phyloP scores from a whole-genome alignment of 257 asterid species.

The Solanum phureja region DNA sequence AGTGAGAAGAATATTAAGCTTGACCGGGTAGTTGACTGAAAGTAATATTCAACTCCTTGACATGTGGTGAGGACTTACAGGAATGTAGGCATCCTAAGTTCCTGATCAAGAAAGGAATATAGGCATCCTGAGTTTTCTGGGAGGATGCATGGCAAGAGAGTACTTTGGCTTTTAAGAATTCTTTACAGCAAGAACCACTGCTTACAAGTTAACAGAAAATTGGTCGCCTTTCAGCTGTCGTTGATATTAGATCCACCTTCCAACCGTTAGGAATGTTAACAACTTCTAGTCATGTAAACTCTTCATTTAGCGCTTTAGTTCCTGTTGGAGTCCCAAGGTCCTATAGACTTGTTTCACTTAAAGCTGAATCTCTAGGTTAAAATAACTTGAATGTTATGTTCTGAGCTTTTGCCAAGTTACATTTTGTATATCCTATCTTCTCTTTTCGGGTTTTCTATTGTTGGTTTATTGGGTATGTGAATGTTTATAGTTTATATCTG shows the following conservation, averaged over 20 bases:
- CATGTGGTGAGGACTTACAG: neutral
- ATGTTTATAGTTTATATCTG: neutral
- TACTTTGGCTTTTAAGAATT: neutral
- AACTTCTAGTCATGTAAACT: neutral
- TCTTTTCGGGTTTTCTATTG: neutral
- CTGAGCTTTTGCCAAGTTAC: neutral
- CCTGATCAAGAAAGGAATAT: neutral
- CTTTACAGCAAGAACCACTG: neutral
- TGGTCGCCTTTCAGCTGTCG: neutral
- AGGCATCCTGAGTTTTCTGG: neutral
- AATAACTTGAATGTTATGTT: neutral
- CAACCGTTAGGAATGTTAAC: neutral
- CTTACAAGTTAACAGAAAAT: neutral
- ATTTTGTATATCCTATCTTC: neutral
- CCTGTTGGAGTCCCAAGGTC: neutral
- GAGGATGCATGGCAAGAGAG: neutral
- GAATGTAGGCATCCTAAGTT: neutral
- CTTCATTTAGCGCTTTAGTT: neutral
- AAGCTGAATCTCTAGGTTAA: neutral
- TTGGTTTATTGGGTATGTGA: neutral
- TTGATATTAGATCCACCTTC: neutral
- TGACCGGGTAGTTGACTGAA: neutral
- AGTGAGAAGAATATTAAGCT: neutral
- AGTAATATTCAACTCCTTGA: neutral
- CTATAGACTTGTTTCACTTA: neutral